Conservation (phyloP, 768 basidiomycete genomes). For the Lactarius tabidus region DNA sequence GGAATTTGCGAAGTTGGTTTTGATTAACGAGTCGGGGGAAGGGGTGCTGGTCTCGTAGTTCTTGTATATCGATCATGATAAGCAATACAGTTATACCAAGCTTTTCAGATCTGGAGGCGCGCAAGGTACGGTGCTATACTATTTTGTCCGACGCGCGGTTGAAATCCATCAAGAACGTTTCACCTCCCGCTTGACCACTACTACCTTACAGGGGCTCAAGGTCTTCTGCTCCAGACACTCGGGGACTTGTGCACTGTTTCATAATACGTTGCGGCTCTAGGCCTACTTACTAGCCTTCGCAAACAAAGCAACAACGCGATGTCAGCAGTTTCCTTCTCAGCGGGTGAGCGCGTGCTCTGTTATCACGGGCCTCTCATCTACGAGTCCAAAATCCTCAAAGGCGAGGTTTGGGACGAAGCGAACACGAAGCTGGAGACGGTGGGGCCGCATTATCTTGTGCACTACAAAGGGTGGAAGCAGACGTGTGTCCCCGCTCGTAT, state of each 20-base stretch:
- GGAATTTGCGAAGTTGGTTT: slow-evolving; percentile 9
- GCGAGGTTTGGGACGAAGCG: slow-evolving; percentile 58
- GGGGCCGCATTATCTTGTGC: slow-evolving; percentile 89
- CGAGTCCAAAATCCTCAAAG: slow-evolving; percentile 86
- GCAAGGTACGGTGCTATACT: too few relatives aligned
- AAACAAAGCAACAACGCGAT: slow-evolving; percentile 5
- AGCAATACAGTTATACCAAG: background rate
- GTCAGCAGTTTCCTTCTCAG: slow-evolving; percentile 15
- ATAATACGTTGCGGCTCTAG: background rate
- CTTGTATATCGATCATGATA: background rate
- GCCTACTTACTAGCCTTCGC: background rate
- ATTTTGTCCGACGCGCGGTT: background rate
- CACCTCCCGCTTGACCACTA: background rate
- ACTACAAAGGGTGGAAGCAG: slow-evolving; percentile 99
- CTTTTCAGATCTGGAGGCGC: background rate
- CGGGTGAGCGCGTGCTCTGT: slow-evolving; percentile 75
- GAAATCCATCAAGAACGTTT: background rate
- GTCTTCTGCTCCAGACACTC: background rate
- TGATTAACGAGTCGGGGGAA: slow-evolving; percentile 19
- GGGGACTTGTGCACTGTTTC: background rate
- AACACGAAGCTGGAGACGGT: slow-evolving; percentile 53
- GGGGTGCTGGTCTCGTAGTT: slow-evolving; percentile 14
- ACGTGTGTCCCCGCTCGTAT: slow-evolving; percentile 58
- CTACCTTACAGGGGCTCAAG: background rate
- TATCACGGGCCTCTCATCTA: slow-evolving; percentile 96